These are phyloP conservation scores for Penicillium macrosclerotiorum DNA, from an alignment of 495 filamentous ascomycete species.

Conservation along the genomic window DNA sequence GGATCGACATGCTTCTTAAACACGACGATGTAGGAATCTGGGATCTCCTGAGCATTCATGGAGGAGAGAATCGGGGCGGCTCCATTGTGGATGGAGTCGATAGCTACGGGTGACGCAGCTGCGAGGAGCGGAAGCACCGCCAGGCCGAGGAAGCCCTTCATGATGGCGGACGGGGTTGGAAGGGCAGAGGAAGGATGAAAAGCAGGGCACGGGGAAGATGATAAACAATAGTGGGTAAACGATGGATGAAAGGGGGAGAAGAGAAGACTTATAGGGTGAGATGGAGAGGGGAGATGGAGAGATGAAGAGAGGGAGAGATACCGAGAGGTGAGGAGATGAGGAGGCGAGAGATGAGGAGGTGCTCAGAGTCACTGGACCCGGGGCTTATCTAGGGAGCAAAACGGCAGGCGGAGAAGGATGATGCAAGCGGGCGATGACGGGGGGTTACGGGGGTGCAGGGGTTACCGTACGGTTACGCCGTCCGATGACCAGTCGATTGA, in stretches of 20 bases:
- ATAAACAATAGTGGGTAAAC: conserved; percentile 26
- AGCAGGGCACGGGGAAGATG: conserved; percentile 12
- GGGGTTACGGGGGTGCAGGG: background rate
- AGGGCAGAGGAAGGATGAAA: conserved; percentile 6
- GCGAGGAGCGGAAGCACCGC: conserved; percentile 62
- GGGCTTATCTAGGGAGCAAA: conserved; percentile 29
- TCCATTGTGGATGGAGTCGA: conserved; percentile 79
- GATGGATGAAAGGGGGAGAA: conserved; percentile 12
- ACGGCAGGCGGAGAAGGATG: conserved; percentile 37
- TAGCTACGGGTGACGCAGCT: conserved; percentile 72
- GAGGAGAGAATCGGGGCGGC: conserved; percentile 87
- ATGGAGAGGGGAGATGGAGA: conserved; percentile 12
- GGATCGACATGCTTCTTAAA: conserved; percentile 93
- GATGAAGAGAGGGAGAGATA: conserved; percentile 16
- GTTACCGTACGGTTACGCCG: conserved; percentile 29
- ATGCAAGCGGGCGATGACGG: conserved; percentile 35
- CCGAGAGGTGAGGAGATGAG: conserved; percentile 27
- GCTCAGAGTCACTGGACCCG: conserved; percentile 40
- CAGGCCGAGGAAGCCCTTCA: conserved; percentile 72
- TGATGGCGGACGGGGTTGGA: conserved; percentile 55
- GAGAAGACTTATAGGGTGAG: conserved; percentile 3
- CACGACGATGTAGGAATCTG: conserved; percentile 94
- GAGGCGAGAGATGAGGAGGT: conserved; percentile 40
- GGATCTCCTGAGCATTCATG: conserved; percentile 68
- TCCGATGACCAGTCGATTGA: conserved; percentile 29